Evolutionary conservation across 2,329 filamentous ascomycete species (phyloP), one percentile per base, ranked within the genome.

Genomic region (Chalaropsis thielavioides): DNA sequence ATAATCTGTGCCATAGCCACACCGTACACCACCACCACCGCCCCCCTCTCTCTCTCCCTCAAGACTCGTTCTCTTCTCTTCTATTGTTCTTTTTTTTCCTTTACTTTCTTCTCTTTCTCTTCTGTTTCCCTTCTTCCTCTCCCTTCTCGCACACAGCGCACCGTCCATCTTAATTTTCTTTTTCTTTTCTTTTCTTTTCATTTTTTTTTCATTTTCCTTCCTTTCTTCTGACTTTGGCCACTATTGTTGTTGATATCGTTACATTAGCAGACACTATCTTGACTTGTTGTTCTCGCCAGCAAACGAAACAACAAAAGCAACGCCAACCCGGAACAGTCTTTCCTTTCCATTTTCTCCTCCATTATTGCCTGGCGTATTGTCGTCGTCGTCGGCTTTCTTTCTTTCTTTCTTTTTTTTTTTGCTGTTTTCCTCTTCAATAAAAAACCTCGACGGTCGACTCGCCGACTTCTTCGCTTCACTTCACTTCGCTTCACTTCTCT

Each of bases 161-260:
- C n/a, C n/a, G n/a, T n/a, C n/a, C n/a, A n/a, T 27, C 17, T 41
- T 64, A 31, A 58, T n/a, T n/a, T n/a, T n/a, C 49, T 64, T 46
- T 54, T 59, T 63, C 44, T 60, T 43, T 31, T 64, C n/a, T n/a
- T n/a, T n/a, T n/a, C n/a, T n/a, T 67, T 65, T 64, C 66, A 64
- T 43, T 68, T 67, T 67, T 62, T 41, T 24, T 58, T 22, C n/a
- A n/a, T 60, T 62, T 61, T 63, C 70, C 59, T 65, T 68, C 67
- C 67, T 67, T 68, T 43, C 49, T 38, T 38, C 38, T 56, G 51
- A 7, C 27, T 56, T 31, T 27, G 51, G 24, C 15, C 22, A 7
- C 17, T 10, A 49, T 49, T n/a, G 44, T n/a, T 49, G 44, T 49
- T 49, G 44, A 49, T 49, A 6, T 49, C 15, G 1, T 19, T 19